Base-by-base conservation (phyloP, 2,329 filamentous ascomycete species). In the Fusarium nematophilum region DNA sequence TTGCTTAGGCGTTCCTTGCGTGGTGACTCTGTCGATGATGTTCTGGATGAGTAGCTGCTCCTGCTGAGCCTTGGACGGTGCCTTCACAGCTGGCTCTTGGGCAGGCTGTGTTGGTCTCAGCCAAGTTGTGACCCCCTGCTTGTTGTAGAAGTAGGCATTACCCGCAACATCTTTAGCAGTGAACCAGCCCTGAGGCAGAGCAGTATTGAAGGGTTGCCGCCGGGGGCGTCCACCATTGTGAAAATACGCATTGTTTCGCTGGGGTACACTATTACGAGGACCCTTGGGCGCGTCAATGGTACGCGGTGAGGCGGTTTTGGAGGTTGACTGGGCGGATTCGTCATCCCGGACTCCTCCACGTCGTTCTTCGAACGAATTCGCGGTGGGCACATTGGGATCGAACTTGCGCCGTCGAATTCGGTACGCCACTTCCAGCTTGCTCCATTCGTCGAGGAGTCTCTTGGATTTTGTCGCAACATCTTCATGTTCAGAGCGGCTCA, bases 351-450 rank as follows among this genome's bases (percentile, higher is more conserved):
- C 75, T 54, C 77, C 71, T 37, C 71, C 73, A 52, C 90, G 88
- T 50, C 90, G 90, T 68, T 86, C 82, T 62, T 87, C 86, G 18
- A 84, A 86, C 21, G 84, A 81, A 64, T 86, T 86, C 25, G 83
- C 79, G 37, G 81, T 68, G 14, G 78, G 78, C 40, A 81, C 85
- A 62, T 87, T 88, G 21, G 89, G 88, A 71, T 94, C 92, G 53
- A 90, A 79, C 78, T 96, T 96, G 78, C 95, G 91, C 53, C 94
- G 87, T 30, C 92, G 92, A 70, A 99, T 99, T 56, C 95, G 89
- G 75, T 98, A 99, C 6, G 88, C 95, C 29, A 96, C 84, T 73
- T 97, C 90, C 42, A 99, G 81, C 68, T 92, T 93, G 72, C 90
- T 90, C 95, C 95, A 99, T 64, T 89, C 89, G 8, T 92, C 86